phyloP scores from a whole-genome alignment of 2,329 filamentous ascomycete species.

The Fusarium agapanthi region DNA sequence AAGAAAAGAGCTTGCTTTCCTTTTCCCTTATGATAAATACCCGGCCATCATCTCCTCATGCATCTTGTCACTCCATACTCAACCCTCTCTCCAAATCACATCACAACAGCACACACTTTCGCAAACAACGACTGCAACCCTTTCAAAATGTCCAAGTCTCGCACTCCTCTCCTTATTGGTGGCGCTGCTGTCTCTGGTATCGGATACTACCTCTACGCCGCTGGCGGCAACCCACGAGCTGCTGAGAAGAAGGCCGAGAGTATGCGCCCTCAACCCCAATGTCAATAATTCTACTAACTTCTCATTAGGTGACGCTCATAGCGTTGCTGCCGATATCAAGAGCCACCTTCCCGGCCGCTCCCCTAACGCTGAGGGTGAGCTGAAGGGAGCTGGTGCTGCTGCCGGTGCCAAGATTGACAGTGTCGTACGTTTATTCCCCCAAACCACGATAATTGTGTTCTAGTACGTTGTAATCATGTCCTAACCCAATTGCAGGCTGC shows the following conservation, averaged over 20 bases:
- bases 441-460: not conserved
- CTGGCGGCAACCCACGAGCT: slow-evolving; percentile 81
- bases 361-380: slow-evolving; percentile 70
- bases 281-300: slow-evolving; percentile 20
- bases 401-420: slow-evolving; percentile 74
- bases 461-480: not conserved
- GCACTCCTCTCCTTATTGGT: slow-evolving; percentile 62
- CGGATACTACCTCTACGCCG: slow-evolving; percentile 91
- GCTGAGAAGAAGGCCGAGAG: slow-evolving; percentile 90
- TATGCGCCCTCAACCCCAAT: slow-evolving; percentile 53
- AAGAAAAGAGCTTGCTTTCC: not conserved
- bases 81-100: not conserved
- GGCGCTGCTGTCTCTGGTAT: slow-evolving; percentile 71
- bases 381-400: slow-evolving; percentile 56
- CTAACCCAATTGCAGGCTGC: slow-evolving; percentile 45
- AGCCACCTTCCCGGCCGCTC: slow-evolving; percentile 69
- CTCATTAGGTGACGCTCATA: slow-evolving; percentile 76
- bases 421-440: slow-evolving; percentile 62
- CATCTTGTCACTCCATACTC: slow-evolving; percentile 12
- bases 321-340: slow-evolving; percentile 72
- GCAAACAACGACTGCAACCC: not conserved
- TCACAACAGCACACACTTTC: not conserved
- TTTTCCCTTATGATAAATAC: slow-evolving; percentile 30
- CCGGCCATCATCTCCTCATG: slow-evolving; percentile 22
- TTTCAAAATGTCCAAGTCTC: slow-evolving; percentile 53